phyloP scores from a whole-genome alignment of 345 rosid genomes.

The Streptanthus diversifolius region DNA sequence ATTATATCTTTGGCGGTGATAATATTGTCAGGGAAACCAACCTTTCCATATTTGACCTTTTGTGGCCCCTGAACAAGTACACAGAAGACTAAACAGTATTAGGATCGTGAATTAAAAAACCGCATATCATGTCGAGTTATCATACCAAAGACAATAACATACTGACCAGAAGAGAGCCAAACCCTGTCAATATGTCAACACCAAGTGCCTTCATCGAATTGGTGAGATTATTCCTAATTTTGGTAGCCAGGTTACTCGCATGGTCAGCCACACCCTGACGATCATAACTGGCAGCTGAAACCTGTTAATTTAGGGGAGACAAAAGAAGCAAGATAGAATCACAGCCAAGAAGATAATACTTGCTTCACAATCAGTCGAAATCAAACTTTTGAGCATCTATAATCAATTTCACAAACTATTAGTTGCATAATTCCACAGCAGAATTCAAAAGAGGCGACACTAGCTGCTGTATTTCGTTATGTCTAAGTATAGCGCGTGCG shows the following conservation, averaged over 20 bases:
- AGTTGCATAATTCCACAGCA: background rate
- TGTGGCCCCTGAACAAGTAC: slow-evolving; percentile 69
- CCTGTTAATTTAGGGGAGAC: slow-evolving; percentile 42
- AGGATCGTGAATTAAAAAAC: background rate
- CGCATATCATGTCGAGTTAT: background rate
- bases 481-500: too few species aligned
- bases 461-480: background rate
- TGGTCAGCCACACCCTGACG: slow-evolving; percentile 96
- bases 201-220: slow-evolving; percentile 93
- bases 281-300: slow-evolving; percentile 86
- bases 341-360: background rate
- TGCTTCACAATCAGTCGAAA: background rate
- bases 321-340: slow-evolving; percentile 5
- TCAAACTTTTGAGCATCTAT: background rate
- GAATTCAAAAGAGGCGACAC: background rate
- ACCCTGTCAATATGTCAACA: slow-evolving; percentile 88
- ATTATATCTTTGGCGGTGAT: slow-evolving; percentile 81
- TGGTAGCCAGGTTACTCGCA: slow-evolving; percentile 86
- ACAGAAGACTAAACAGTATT: background rate
- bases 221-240: slow-evolving; percentile 82
- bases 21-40: slow-evolving; percentile 48
- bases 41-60: slow-evolving; percentile 84
- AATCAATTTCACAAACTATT: background rate
- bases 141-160: too few species aligned
- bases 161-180: slow-evolving; percentile 80